Percentiles rank a stretch among this genome's conserved stretches.
phyloP scores from a whole-genome alignment of 192 early-diverging fungal genomes.

The Podila horticola region DNA sequence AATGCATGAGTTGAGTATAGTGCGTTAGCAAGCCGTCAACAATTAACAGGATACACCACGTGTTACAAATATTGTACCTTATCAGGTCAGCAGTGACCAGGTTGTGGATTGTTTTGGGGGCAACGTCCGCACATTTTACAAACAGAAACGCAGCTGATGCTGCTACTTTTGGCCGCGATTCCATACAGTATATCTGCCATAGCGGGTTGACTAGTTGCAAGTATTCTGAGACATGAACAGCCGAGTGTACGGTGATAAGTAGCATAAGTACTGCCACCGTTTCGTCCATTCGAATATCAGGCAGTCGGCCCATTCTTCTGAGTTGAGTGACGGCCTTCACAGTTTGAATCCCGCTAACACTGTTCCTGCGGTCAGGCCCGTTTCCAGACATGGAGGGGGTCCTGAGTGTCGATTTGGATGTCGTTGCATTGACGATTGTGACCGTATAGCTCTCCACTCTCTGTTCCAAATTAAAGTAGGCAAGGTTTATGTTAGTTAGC shows the following conservation, averaged over 20 bases:
- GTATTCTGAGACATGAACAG: slow-evolving; percentile 54
- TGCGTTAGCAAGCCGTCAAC: background rate
- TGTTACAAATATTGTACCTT: slow-evolving; percentile 37
- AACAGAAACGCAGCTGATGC: slow-evolving; percentile 62
- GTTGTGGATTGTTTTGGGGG: slow-evolving; percentile 52
- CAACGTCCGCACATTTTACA: slow-evolving; percentile 65
- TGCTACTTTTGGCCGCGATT: slow-evolving; percentile 53
- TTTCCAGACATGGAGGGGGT: too few species aligned
- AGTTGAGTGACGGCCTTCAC: slow-evolving; percentile 10
- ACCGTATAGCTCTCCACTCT: background rate
- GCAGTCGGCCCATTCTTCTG: slow-evolving; percentile 34
- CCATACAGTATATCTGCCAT: slow-evolving; percentile 62
- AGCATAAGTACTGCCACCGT: slow-evolving; percentile 57
- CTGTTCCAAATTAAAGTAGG: background rate
- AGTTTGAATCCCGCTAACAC: background rate
- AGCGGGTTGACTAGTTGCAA: slow-evolving; percentile 44
- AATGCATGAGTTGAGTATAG: background rate
- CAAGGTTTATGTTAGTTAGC: too few species aligned
- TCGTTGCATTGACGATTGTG: background rate
- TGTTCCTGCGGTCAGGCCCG: background rate
- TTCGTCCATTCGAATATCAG: slow-evolving; percentile 54
- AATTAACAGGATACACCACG: too few species aligned
- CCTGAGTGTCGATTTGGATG: background rate
- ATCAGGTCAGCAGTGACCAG: slow-evolving; percentile 57
- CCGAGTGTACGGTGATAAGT: slow-evolving; percentile 61